A percentile compares a stretch with the other conserved stretches of the same genome.
Evolutionary conservation across 805 yeast species (phyloP).

Genomic region (Allodekkera sacchari): DNA sequence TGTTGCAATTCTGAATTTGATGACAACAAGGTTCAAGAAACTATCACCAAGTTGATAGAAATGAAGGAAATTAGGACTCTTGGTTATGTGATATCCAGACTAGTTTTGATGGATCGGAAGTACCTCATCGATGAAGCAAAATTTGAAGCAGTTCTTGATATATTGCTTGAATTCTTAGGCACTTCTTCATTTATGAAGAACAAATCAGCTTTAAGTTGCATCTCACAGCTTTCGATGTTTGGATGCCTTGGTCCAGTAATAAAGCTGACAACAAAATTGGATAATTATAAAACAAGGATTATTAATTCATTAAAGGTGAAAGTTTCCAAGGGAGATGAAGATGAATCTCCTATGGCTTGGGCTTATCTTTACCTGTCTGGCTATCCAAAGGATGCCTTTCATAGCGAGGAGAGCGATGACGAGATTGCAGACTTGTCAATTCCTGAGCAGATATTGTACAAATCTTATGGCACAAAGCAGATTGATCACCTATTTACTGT

Average conservation of each 20-base stretch:
- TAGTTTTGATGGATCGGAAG: constrained; percentile 27
- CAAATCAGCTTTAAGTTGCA: constrained; percentile 26
- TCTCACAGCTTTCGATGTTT: constrained; percentile 37
- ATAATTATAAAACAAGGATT: constrained; percentile 17
- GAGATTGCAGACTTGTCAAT: constrained; percentile 15
- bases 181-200: constrained; percentile 13
- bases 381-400: constrained; percentile 12
- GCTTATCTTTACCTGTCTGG: constrained; percentile 42
- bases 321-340: constrained; percentile 46
- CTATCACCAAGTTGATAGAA: constrained; percentile 7
- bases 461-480: constrained; percentile 57
- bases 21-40: constrained; percentile 6
- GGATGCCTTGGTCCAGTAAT: constrained; percentile 35
- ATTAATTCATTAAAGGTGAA: constrained; percentile 25
- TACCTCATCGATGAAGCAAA: constrained; percentile 8
- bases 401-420: constrained; percentile 6
- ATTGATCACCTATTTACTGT: constrained; percentile 67
- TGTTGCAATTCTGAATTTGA: constrained; percentile 28
- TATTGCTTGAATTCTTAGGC: constrained; percentile 17
- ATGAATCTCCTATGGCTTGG: constrained; percentile 47
- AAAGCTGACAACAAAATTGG: constrained; percentile 13
- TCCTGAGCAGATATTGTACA: constrained; percentile 41
- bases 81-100: constrained; percentile 40
- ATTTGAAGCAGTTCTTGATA: constrained; percentile 7
- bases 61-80: constrained; percentile 21